phyloP scores from a whole-genome alignment of 2,329 filamentous ascomycete species.

The Aspergillus sp. region DNA sequence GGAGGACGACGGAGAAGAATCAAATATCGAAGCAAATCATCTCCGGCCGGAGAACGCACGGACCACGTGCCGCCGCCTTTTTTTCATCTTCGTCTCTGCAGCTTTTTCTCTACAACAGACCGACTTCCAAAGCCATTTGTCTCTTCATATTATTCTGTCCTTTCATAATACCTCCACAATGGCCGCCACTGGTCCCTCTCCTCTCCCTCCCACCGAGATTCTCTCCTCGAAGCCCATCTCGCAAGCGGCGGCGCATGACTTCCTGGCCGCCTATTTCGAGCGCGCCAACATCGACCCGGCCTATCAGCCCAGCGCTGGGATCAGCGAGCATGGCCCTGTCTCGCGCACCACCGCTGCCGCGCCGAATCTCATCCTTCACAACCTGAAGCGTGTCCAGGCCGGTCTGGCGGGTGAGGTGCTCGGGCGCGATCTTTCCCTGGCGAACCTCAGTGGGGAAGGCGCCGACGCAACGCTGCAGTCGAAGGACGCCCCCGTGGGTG shows the following conservation, averaged over 20 bases:
- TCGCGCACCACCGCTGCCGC: slow-evolving; percentile 41
- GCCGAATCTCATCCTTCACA: slow-evolving; percentile 45
- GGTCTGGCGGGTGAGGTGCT: slow-evolving; percentile 43
- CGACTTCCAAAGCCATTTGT: background rate
- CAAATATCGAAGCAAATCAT: too few relatives aligned
- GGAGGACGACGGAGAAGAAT: background rate
- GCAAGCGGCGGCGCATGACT: slow-evolving; percentile 40
- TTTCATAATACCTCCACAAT: slow-evolving; percentile 25
- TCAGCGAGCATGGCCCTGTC: slow-evolving; percentile 44
- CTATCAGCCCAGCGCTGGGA: slow-evolving; percentile 44
- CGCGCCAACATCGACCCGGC: slow-evolving; percentile 42
- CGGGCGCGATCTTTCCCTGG: slow-evolving; percentile 40
- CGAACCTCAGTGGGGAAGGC: slow-evolving; percentile 32
- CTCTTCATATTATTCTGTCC: background rate
- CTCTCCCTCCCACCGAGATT: slow-evolving; percentile 39
- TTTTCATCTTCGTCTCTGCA: slow-evolving; percentile 11
- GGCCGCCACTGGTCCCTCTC: slow-evolving; percentile 32
- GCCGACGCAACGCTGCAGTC: slow-evolving; percentile 28
- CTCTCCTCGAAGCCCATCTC: slow-evolving; percentile 35
- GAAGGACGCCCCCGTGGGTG: slow-evolving; percentile 10
- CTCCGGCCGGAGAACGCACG: slow-evolving; percentile 18
- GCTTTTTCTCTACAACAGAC: background rate
- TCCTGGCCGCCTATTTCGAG: slow-evolving; percentile 43
- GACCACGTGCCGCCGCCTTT: slow-evolving; percentile 22
- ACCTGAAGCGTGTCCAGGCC: slow-evolving; percentile 45